Percentiles rank a stretch among this genome's conserved stretches.
Evolutionary conservation across 2,329 filamentous ascomycete genomes (phyloP).

Genomic region (Aspergillus sclerotialis): DNA sequence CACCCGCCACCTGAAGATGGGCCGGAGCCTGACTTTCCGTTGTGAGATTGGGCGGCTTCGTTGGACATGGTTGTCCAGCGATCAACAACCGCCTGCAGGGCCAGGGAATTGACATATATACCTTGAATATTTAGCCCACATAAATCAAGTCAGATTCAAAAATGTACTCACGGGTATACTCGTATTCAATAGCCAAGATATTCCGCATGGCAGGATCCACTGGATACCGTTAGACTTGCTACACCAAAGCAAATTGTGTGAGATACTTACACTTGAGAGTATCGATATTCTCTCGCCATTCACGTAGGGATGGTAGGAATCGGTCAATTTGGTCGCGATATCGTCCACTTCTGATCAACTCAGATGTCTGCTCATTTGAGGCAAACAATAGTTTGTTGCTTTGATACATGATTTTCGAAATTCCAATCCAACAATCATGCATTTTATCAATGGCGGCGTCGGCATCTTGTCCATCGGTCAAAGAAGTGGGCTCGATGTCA

Average conservation of each 20-base stretch:
- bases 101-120: constrained; percentile 86
- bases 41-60: constrained; percentile 27
- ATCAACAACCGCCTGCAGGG: constrained; percentile 90
- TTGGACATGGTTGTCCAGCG: constrained; percentile 68
- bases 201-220: constrained; percentile 56
- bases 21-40: constrained; percentile 17
- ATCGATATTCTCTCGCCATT: constrained; percentile 79
- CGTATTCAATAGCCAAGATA: constrained; percentile 88
- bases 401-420: constrained; percentile 85
- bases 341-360: constrained; percentile 76
- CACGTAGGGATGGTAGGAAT: constrained; percentile 68
- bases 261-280: constrained; percentile 51
- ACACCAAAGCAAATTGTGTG: neutral
- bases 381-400: constrained; percentile 85
- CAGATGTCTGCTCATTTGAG: constrained; percentile 78
- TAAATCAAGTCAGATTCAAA: neutral
- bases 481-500: constrained; percentile 27
- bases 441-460: constrained; percentile 48
- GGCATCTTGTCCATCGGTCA: constrained; percentile 20
- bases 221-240: constrained; percentile 23
- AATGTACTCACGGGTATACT: constrained; percentile 66
- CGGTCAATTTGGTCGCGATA: constrained; percentile 76
- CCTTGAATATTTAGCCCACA: constrained; percentile 22
- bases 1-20: constrained; percentile 25
- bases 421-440: constrained; percentile 84